Percentiles rank a stretch among this genome's conserved stretches.
These are phyloP conservation scores for Dispira simplex DNA, from an alignment of 192 early-diverging fungal species.

Conservation along the genomic window DNA sequence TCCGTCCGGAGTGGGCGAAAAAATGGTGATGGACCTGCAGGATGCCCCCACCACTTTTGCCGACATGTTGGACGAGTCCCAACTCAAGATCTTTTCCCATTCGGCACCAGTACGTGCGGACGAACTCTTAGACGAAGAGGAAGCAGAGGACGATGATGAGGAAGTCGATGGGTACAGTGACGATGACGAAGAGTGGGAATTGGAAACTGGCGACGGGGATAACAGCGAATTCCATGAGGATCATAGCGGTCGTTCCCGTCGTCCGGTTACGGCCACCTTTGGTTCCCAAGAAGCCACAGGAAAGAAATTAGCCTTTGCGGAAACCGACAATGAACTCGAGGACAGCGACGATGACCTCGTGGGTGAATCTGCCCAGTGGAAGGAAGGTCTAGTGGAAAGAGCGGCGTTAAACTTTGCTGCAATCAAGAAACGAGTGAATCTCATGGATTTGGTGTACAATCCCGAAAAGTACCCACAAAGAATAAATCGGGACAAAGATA, in stretches of 20 bases:
- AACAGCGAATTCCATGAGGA: slow-evolving; percentile 16
- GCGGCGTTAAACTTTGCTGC: slow-evolving; percentile 36
- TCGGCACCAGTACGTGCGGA: slow-evolving; percentile 18
- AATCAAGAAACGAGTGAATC: slow-evolving; percentile 37
- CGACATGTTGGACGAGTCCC: slow-evolving; percentile 21
- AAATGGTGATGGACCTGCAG: slow-evolving; percentile 87
- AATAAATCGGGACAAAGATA: slow-evolving; percentile 19
- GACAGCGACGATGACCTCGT: slow-evolving; percentile 15
- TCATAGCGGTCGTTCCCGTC: slow-evolving; percentile 21
- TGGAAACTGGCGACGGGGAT: slow-evolving; percentile 23
- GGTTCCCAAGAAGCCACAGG: background rate
- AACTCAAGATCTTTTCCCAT: slow-evolving; percentile 27
- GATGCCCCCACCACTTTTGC: slow-evolving; percentile 37
- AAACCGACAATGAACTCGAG: slow-evolving; percentile 26
- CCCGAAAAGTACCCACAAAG: slow-evolving; percentile 30
- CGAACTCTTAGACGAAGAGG: slow-evolving; percentile 33
- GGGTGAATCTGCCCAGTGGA: slow-evolving; percentile 47
- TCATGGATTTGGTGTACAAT: slow-evolving; percentile 86
- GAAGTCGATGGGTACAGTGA: slow-evolving; percentile 27
- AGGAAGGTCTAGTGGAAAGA: slow-evolving; percentile 43
- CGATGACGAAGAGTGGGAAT: slow-evolving; percentile 20
- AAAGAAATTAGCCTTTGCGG: slow-evolving; percentile 19
- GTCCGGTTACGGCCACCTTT: slow-evolving; percentile 11
- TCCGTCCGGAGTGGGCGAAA: slow-evolving; percentile 57
- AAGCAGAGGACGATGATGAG: slow-evolving; percentile 25